Percentiles rank a stretch among this genome's conserved stretches.
Conservation (phyloP, 2,329 filamentous ascomycete species). For the Drechslerella dactyloides region DNA sequence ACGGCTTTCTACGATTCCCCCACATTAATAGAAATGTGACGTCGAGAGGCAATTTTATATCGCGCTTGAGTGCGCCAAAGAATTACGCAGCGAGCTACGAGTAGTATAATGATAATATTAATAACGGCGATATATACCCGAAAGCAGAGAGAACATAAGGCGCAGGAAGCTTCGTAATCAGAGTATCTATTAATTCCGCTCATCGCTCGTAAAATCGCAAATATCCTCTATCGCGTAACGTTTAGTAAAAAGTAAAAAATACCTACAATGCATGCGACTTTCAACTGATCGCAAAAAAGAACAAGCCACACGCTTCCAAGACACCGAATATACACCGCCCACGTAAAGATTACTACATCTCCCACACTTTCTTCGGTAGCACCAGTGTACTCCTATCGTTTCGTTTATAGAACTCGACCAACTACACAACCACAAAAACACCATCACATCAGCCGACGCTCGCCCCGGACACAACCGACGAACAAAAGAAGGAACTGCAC, state of each 20-base stretch:
- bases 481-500: constrained; percentile 19
- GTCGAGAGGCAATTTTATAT: no score
- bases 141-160: neutral
- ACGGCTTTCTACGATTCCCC: neutral
- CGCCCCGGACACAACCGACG: neutral
- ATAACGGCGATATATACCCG: neutral
- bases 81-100: neutral
- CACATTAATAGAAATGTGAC: no score
- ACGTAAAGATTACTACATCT: constrained; percentile 61
- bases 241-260: no score
- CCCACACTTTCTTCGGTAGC: constrained; percentile 87
- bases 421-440: constrained; percentile 52
- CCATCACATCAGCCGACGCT: constrained; percentile 26
- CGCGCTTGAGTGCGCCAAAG: no score
- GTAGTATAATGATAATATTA: neutral
- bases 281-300: constrained; percentile 2
- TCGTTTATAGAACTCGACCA: constrained; percentile 88
- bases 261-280: neutral
- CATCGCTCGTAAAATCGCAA: no score
- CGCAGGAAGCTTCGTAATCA: neutral
- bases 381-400: constrained; percentile 87
- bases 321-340: neutral
- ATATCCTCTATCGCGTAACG: no score
- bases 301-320: constrained; percentile 2
- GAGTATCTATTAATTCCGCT: no score